Evolutionary conservation across 257 asterid species (phyloP), one percentile per base, ranked within the genome.

Genomic region (Forsythia suspensa): DNA sequence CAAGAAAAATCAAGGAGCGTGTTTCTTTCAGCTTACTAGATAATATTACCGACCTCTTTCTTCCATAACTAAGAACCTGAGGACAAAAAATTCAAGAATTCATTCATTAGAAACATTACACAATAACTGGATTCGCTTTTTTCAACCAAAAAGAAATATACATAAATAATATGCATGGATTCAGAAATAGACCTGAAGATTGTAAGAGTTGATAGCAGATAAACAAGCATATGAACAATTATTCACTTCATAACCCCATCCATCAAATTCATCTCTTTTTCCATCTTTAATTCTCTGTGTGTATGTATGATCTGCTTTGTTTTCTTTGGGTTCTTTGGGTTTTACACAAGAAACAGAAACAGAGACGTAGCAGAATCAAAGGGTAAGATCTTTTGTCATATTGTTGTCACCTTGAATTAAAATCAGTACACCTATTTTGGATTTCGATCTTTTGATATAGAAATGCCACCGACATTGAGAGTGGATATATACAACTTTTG

Each of bases 21-120:
- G 24, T 24, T 24, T 24, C 24, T 24, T 24, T 24, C 24, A 24
- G 24, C 24, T 24, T 24, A 24, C 24, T 24, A 24, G 24, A 24
- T 24, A 95, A 69, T 80, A 95, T 95, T n/a, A 93, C 95, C n/a
- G 84, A 78, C 87, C 97, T 87, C 41, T 81, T 80, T 85, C 98
- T 92, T 85, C 97, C 98, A 87, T 92, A 95, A 80, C 90, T 79
- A 55, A 95, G 94, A 79, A 93, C 96, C 98, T 94, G 61, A 21
- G 5, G 36, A 61, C 18, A 39, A 46, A 70, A 38, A 70, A 43
- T 7, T 2, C 15, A 59, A 4, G 12, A 34, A 46, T 59, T 69
- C 44, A 55, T 73, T 74, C 46, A 40, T 15, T 61, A 21, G 68
- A 37, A 79, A 70, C 44, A 16, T 65, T 52, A 41, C 29, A 48